Percentiles rank a stretch among this genome's conserved stretches.
Evolutionary conservation across 495 filamentous ascomycete genomes (phyloP).

Genomic region (Lasiosphaeria miniovina): DNA sequence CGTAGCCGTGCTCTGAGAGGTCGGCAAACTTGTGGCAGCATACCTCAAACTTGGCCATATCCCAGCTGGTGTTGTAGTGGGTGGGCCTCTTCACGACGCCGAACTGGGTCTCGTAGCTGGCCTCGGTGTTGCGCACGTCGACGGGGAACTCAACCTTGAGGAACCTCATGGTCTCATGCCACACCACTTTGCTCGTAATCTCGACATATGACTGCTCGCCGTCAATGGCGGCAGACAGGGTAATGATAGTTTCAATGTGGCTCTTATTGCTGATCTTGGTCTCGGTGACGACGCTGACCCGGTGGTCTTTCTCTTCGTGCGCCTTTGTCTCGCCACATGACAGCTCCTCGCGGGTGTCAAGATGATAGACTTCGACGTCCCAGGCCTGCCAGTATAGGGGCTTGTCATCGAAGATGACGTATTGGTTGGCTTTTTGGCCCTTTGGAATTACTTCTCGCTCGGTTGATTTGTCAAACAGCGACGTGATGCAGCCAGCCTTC

Average conservation of each 20-base stretch:
- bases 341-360: constrained; percentile 80
- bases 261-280: constrained; percentile 84
- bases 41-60: constrained; percentile 99
- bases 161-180: constrained; percentile 95
- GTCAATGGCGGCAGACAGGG: constrained; percentile 62
- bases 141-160: constrained; percentile 98
- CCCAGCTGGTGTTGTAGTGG: constrained; percentile 96
- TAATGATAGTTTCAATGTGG: constrained; percentile 84
- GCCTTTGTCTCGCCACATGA: constrained; percentile 62
- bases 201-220: constrained; percentile 71
- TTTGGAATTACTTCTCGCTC: constrained; percentile 75
- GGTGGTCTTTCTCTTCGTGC: constrained; percentile 66
- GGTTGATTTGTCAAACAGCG: constrained; percentile 67
- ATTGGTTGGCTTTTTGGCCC: constrained; percentile 80
- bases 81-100: constrained; percentile 85
- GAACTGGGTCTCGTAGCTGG: constrained; percentile 94
- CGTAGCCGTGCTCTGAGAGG: constrained; percentile 86
- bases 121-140: constrained; percentile 85
- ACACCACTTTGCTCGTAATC: constrained; percentile 79
- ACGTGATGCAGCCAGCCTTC: constrained; percentile 72
- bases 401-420: constrained; percentile 97
- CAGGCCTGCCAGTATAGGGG: constrained; percentile 98
- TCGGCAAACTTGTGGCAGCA: constrained; percentile 99
- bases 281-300: constrained; percentile 73
- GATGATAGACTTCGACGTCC: constrained; percentile 96